Percentiles rank a stretch among this genome's conserved stretches.
Evolutionary conservation across 139 green algal species (phyloP).

Genomic region (Trebouxia sp.): DNA sequence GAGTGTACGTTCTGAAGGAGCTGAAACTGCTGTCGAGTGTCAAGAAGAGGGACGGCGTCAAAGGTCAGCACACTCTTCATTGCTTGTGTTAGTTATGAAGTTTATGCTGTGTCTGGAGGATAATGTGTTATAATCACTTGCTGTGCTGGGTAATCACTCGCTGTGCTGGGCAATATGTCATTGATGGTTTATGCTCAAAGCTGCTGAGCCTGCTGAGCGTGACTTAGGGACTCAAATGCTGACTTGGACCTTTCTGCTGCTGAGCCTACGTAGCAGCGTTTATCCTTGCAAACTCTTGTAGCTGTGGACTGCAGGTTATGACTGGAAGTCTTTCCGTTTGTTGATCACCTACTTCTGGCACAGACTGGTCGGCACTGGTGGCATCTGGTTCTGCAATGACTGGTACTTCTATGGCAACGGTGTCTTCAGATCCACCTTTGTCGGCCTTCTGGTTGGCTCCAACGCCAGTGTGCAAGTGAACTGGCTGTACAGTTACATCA

Average conservation of each 20-base stretch:
- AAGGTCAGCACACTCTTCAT: not conserved
- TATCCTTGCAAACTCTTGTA: no score
- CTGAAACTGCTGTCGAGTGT: conserved; percentile 15
- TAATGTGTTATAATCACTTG: not conserved
- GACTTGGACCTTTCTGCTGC: no score
- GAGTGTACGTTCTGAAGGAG: conserved; percentile 33
- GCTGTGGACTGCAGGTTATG: conserved; percentile 21
- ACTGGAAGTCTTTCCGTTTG: conserved; percentile 26
- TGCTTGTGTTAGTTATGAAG: no score
- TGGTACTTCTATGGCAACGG: conserved; percentile 41
- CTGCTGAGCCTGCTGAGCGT: no score
- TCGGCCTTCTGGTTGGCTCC: conserved; percentile 24
- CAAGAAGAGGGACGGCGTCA: conserved; percentile 26
- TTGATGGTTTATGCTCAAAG: no score
- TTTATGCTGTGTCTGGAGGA: not conserved
- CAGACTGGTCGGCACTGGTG: conserved; percentile 22
- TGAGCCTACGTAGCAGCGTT: no score
- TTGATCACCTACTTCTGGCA: conserved; percentile 31
- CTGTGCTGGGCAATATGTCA: no score
- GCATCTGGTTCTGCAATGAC: conserved; percentile 42
- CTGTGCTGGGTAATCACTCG: no score
- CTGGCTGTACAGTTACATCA: conserved; percentile 33
- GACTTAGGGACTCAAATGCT: no score
- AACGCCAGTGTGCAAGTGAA: conserved; percentile 24
- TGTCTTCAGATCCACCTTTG: conserved; percentile 35